A percentile compares a stretch with the other conserved stretches of the same genome.
Evolutionary conservation across 345 rosid species (phyloP).

Genomic region (Citrus mangshanensis): DNA sequence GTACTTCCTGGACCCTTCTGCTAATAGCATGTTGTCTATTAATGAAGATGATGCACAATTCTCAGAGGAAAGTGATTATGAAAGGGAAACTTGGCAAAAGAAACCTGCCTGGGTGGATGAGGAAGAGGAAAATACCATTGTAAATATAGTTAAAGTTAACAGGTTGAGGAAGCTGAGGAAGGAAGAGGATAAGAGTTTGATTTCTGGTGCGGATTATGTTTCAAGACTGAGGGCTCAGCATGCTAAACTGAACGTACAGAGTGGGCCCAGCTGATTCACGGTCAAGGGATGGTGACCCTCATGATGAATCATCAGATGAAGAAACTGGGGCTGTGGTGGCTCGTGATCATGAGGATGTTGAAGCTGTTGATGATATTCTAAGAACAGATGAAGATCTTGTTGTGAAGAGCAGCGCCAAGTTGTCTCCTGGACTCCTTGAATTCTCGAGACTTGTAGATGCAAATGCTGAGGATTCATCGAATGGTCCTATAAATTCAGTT

Average conservation of each 20-base stretch:
- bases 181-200: conserved; percentile 63
- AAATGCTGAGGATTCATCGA: conserved; percentile 68
- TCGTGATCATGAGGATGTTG: conserved; percentile 31
- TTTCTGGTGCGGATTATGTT: conserved; percentile 71
- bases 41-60: conserved; percentile 36
- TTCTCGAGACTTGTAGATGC: conserved; percentile 84
- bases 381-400: conserved; percentile 76
- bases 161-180: conserved; percentile 88
- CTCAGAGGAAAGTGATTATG: conserved; percentile 32
- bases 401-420: conserved; percentile 46
- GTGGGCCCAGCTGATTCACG: conserved; percentile 68
- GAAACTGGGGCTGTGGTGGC: conserved; percentile 31
- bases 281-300: conserved; percentile 15
- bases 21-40: conserved; percentile 26
- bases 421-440: conserved; percentile 74
- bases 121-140: conserved; percentile 58
- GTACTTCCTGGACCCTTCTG: conserved; percentile 58
- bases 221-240: conserved; percentile 84
- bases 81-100: conserved; percentile 35
- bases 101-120: conserved; percentile 89
- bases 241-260: conserved; percentile 76
- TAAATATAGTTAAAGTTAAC: conserved; percentile 60
- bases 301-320: conserved; percentile 51
- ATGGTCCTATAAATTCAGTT: conserved; percentile 71
- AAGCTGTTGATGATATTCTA: conserved; percentile 58